phyloP scores from a whole-genome alignment of 768 basidiomycete genomes.

The Mrakia blollopis region DNA sequence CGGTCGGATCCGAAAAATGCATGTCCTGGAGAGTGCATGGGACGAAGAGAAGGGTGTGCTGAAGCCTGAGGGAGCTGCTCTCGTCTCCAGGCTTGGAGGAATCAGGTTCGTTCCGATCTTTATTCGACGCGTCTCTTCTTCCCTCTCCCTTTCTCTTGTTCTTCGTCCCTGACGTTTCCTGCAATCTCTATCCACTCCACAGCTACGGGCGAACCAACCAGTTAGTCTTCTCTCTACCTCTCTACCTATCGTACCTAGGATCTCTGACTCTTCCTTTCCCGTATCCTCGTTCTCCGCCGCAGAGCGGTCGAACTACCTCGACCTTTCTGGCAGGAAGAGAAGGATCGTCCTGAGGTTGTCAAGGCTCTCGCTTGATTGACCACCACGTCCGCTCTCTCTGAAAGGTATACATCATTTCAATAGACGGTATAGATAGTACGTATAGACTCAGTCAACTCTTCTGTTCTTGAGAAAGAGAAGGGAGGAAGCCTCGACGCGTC shows the following conservation, averaged over 20 bases:
- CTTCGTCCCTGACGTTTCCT: conserved; percentile 48
- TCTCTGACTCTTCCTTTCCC: too few relatives aligned
- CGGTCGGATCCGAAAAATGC: conserved; percentile 44
- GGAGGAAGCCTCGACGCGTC: too few relatives aligned
- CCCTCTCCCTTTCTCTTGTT: conserved; percentile 48
- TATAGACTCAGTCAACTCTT: too few relatives aligned
- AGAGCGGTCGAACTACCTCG: conserved; percentile 44
- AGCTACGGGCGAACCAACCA: conserved; percentile 36
- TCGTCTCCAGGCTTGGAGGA: conserved; percentile 53
- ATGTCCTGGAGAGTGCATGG: conserved; percentile 41
- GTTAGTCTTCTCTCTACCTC: conserved; percentile 25
- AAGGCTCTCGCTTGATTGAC: conserved; percentile 31
- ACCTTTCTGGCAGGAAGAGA: conserved; percentile 48
- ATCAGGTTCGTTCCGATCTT: conserved; percentile 38
- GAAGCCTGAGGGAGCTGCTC: conserved; percentile 39
- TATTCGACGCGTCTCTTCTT: neutral
- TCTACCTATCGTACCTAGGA: neutral
- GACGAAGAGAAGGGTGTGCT: conserved; percentile 37
- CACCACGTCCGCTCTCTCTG: neutral
- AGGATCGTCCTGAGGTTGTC: conserved; percentile 40
- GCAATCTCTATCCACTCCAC: neutral
- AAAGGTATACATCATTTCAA: too few relatives aligned
- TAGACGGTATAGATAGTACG: neutral
- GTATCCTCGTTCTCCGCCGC: neutral
- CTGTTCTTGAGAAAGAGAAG: too few relatives aligned